Conservation (phyloP, 2,329 filamentous ascomycete species). For the Aspergillus tamarii region DNA sequence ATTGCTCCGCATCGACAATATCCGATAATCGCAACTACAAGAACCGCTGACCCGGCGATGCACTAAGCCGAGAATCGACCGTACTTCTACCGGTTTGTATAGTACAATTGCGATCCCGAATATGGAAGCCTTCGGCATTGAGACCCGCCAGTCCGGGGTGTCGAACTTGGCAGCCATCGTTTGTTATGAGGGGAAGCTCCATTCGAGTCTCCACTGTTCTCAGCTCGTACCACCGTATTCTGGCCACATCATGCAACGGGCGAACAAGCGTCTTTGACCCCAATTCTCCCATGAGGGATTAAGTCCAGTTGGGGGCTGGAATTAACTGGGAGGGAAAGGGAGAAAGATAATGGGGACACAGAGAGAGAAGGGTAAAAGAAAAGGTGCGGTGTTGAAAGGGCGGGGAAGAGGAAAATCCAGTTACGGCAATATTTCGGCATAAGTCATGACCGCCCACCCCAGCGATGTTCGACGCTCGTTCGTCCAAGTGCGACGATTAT, state of each 20-base stretch:
- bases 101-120: not conserved
- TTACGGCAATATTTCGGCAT: not conserved
- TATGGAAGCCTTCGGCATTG: not conserved
- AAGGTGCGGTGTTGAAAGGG: no score
- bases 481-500: not conserved
- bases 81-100: not conserved
- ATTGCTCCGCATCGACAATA: not conserved
- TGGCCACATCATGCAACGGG: constrained; percentile 10
- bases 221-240: not conserved
- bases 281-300: not conserved
- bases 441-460: no score
- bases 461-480: not conserved
- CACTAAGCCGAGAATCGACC: not conserved
- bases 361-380: no score
- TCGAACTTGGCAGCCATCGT: not conserved
- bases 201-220: constrained; percentile 9
- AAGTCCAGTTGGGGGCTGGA: not conserved
- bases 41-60: not conserved
- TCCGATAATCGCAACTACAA: not conserved
- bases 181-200: constrained; percentile 15
- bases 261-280: not conserved
- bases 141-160: not conserved
- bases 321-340: not conserved
- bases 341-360: no score
- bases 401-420: not conserved